These are phyloP conservation scores for Allantophomopsis cytisporea DNA, from an alignment of 2,329 filamentous ascomycete species.

Conservation along the genomic window DNA sequence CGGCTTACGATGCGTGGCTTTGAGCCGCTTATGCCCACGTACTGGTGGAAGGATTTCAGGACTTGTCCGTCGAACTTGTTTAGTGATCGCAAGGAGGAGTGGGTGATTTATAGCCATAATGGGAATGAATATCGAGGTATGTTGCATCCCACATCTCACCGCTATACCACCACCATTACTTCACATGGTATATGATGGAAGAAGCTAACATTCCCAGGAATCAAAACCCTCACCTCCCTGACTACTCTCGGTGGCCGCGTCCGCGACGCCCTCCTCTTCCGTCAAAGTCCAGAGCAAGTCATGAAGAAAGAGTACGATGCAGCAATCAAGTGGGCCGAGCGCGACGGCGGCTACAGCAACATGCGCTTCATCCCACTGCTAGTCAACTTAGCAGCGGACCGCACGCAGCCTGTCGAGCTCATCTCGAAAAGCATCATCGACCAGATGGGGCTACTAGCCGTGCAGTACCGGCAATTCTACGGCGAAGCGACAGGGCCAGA, in stretches of 20 bases:
- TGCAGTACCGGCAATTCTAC: too few relatives aligned
- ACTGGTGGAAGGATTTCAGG: conserved; percentile 16
- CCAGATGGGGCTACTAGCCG: conserved; percentile 14
- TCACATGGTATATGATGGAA: neutral
- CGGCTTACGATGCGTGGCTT: conserved; percentile 16
- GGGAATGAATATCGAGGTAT: conserved; percentile 11
- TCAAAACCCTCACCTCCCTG: conserved; percentile 14
- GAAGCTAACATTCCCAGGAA: conserved; percentile 5
- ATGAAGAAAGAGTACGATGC: conserved; percentile 14
- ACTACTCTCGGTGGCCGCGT: conserved; percentile 13
- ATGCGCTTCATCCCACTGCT: conserved; percentile 16
- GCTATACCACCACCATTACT: conserved; percentile 1
- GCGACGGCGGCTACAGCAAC: conserved; percentile 16
- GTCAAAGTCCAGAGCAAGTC: conserved; percentile 9
- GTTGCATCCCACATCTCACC: neutral
- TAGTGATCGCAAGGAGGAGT: conserved; percentile 8
- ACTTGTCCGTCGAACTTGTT: conserved; percentile 16
- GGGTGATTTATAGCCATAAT: conserved; percentile 14
- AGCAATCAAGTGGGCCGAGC: conserved; percentile 19
- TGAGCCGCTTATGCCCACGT: conserved; percentile 13
- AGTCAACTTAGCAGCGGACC: neutral
- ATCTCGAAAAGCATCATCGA: conserved; percentile 8
- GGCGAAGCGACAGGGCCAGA: too few relatives aligned
- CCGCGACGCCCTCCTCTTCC: conserved; percentile 7
- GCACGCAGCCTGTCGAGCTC: conserved; percentile 1